phyloP scores from a whole-genome alignment of 2,329 filamentous ascomycete genomes.

The Pseudocercospora eumusae region DNA sequence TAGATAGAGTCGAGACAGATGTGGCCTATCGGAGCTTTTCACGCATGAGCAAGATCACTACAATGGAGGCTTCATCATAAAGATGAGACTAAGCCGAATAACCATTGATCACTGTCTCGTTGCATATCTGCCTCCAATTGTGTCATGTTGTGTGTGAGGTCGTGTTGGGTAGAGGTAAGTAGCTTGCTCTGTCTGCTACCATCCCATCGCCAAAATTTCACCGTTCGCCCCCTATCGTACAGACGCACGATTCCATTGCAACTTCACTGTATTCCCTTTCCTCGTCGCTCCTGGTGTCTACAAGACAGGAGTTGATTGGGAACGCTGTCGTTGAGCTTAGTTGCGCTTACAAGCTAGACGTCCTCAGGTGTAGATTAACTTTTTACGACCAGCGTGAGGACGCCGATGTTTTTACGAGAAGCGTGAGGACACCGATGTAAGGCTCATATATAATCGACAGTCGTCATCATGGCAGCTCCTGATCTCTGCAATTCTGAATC shows the following conservation, averaged over 20 bases:
- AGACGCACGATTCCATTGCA: background rate
- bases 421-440: no score
- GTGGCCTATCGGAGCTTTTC: conserved; percentile 43
- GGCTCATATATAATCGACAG: no score
- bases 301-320: no score
- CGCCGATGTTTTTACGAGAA: no score
- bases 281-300: no score
- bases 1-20: conserved; percentile 34
- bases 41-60: conserved; percentile 42
- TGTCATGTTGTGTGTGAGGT: background rate
- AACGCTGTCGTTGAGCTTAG: no score
- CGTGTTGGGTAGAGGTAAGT: background rate
- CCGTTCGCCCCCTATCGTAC: background rate
- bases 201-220: background rate
- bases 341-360: no score
- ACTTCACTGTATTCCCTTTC: no score
- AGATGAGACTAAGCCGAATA: conserved; percentile 38
- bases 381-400: no score
- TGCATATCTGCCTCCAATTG: conserved; percentile 24
- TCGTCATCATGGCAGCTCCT: no score
- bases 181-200: background rate
- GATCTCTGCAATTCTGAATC: no score
- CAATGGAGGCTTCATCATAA: conserved; percentile 40
- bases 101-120: conserved; percentile 42
- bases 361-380: no score